Conservation (phyloP, 1,139 yeast species). For the Taphrina communis region DNA sequence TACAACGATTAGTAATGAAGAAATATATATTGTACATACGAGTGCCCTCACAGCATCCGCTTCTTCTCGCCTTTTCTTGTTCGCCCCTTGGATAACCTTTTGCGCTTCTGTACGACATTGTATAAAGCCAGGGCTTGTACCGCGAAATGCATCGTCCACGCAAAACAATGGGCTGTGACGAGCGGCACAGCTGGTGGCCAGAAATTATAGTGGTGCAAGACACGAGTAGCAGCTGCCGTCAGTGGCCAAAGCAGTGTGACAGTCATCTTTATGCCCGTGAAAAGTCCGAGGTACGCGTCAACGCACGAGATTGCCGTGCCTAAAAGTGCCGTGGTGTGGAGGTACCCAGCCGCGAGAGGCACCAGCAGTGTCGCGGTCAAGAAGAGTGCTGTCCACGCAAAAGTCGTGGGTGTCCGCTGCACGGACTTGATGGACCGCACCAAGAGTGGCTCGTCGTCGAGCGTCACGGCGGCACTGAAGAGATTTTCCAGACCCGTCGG, state of each 20-base stretch:
- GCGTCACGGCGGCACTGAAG: slow-evolving; percentile 39
- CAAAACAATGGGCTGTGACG: neutral
- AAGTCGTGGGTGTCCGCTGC: neutral
- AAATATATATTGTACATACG: neutral
- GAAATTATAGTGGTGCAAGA: neutral
- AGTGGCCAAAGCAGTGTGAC: slow-evolving; percentile 7
- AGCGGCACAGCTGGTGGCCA: neutral
- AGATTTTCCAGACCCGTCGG: slow-evolving; percentile 43
- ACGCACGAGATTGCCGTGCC: neutral
- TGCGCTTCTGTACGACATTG: neutral
- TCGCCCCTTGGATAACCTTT: neutral
- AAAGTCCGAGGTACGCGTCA: neutral
- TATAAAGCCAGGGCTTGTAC: neutral
- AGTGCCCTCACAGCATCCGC: neutral
- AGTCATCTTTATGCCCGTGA: neutral
- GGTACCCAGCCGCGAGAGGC: neutral
- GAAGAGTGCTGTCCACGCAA: neutral
- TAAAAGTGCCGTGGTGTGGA: neutral
- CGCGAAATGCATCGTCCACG: neutral
- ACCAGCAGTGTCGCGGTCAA: neutral
- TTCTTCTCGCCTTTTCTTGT: neutral
- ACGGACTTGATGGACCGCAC: slow-evolving; percentile 40
- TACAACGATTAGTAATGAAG: neutral
- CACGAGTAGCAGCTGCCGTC: neutral
- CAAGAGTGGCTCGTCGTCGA: slow-evolving; percentile 43